Evolutionary conservation across 352 stramenopile species (phyloP).

Genomic region (Pythium pyrilobum): DNA sequence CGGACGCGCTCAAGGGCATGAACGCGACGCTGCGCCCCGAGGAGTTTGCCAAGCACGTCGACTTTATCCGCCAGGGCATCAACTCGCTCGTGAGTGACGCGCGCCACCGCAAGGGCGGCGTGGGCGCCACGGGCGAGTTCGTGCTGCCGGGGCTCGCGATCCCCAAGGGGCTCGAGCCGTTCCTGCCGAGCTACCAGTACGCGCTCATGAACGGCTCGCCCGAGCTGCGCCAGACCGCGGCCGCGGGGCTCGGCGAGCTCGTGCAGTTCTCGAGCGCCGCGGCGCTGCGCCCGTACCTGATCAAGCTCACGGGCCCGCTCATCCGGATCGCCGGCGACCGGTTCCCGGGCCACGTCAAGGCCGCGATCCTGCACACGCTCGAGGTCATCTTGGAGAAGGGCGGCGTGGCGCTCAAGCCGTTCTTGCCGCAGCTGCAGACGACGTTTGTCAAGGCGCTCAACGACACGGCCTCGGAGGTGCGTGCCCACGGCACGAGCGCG

Average conservation of each 20-base stretch:
- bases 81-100: constrained; percentile 96
- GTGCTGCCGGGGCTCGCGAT: constrained; percentile 77
- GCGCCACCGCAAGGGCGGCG: constrained; percentile 90
- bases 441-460: constrained; percentile 99
- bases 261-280: constrained; percentile 89
- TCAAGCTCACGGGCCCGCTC: constrained; percentile 96
- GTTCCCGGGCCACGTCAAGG: constrained; percentile 97
- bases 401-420: constrained; percentile 96
- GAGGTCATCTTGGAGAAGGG: constrained; percentile 96
- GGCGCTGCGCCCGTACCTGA: constrained; percentile 94
- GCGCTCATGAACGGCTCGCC: constrained; percentile 95
- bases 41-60: constrained; percentile 92
- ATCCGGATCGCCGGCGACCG: constrained; percentile 99
- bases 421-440: constrained; percentile 99
- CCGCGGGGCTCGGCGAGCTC: constrained; percentile 95
- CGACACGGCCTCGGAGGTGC: constrained; percentile 93
- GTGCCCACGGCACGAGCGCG: constrained; percentile 86
- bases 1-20: constrained; percentile 87
- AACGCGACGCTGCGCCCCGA: constrained; percentile 91
- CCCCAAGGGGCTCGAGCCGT: constrained; percentile 91
- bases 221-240: constrained; percentile 87
- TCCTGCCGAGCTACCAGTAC: constrained; percentile 97
- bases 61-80: constrained; percentile 97
- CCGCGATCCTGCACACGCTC: constrained; percentile 96
- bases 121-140: constrained; percentile 67